phyloP scores from a whole-genome alignment of 148 eudicot genomes.

The Spergularia bocconei region DNA sequence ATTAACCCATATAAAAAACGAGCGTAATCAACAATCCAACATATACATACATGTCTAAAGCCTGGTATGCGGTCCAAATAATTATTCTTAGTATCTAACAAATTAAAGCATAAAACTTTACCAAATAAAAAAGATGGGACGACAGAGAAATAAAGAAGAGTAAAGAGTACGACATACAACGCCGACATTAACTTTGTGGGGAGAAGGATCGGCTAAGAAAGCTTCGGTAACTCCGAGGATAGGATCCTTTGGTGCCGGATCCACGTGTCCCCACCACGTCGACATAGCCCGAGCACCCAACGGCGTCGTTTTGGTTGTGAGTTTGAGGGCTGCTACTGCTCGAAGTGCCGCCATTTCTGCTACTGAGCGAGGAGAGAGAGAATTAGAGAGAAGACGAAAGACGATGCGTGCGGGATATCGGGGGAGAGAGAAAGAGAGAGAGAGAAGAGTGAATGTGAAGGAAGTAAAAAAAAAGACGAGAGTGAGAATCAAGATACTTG shows the following conservation, averaged over 20 bases:
- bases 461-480: not conserved
- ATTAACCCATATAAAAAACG: too few relatives aligned
- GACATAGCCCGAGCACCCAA: slow-evolving; percentile 50
- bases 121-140: not conserved
- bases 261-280: slow-evolving; percentile 76
- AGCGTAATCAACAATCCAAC: too few relatives aligned
- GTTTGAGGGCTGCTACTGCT: slow-evolving; percentile 22
- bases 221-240: slow-evolving; percentile 98
- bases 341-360: slow-evolving; percentile 48
- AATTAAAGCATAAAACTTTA: not conserved
- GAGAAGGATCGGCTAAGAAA: slow-evolving; percentile 80
- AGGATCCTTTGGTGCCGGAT: slow-evolving; percentile 88
- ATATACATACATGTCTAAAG: too few relatives aligned
- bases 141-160: not conserved
- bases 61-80: not conserved
- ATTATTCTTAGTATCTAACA: not conserved
- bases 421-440: not conserved
- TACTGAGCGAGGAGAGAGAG: not conserved
- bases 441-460: not conserved
- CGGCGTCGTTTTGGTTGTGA: slow-evolving; percentile 10
- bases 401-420: slow-evolving; percentile 1
- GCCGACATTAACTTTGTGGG: slow-evolving; percentile 84
- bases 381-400: slow-evolving; percentile 5
- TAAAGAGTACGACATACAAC: slow-evolving; percentile 52
- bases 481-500: not conserved